These are phyloP conservation scores for Backusella luteola DNA, from an alignment of 192 early-diverging fungal genomes.

Conservation along the genomic window DNA sequence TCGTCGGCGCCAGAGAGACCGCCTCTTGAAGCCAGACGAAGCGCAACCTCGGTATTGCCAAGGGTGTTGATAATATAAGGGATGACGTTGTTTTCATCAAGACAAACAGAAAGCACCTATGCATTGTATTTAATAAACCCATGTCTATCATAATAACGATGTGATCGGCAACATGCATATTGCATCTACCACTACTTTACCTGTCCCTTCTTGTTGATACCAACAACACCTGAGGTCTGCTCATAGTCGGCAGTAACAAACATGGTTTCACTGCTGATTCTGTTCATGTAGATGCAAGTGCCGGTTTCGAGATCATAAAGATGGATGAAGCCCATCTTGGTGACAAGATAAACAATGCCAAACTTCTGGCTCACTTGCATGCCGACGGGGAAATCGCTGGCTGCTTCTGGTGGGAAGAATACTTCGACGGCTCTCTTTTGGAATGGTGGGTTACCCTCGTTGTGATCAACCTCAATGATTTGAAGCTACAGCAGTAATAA, in stretches of 20 bases:
- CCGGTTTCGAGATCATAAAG: constrained; percentile 95
- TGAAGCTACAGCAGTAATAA: constrained; percentile 59
- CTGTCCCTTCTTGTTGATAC: constrained; percentile 95
- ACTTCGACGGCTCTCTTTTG: constrained; percentile 90
- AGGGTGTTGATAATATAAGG: constrained; percentile 85
- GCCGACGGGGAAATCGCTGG: constrained; percentile 91
- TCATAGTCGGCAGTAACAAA: constrained; percentile 95
- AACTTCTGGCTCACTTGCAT: constrained; percentile 96
- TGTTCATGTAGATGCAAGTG: constrained; percentile 95
- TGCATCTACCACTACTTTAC: constrained; percentile 24
- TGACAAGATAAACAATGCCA: constrained; percentile 93
- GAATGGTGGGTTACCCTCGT: constrained; percentile 87
- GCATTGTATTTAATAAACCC: background rate
- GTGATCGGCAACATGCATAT: background rate
- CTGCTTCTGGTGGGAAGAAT: constrained; percentile 96
- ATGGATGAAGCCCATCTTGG: constrained; percentile 98
- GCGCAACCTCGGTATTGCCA: constrained; percentile 86
- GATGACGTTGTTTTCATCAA: constrained; percentile 89
- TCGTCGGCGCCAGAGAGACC: constrained; percentile 92
- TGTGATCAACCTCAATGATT: constrained; percentile 95
- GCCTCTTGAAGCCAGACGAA: constrained; percentile 87
- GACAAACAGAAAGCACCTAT: constrained; percentile 91
- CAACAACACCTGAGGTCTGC: constrained; percentile 83
- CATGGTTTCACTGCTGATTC: constrained; percentile 95
- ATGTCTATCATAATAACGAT: background rate